Percentiles rank a stretch among this genome's conserved stretches.
Conservation (phyloP, 129 eudicot genomes). For the Apium graveolens region DNA sequence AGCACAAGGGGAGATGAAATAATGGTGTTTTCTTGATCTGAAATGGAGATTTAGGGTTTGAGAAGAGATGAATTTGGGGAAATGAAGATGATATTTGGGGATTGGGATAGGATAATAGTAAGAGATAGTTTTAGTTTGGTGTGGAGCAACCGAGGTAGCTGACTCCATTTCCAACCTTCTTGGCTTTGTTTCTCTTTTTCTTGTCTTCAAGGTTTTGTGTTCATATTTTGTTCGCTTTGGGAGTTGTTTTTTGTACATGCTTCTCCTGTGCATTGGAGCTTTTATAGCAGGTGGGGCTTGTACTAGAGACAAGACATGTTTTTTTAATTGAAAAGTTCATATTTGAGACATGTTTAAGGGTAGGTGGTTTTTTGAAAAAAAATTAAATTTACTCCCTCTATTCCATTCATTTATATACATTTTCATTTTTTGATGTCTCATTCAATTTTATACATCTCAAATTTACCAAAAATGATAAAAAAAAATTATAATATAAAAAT, state of each 20-base stretch:
- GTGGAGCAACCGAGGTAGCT: constrained; percentile 28
- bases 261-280: neutral
- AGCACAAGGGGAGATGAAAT: constrained; percentile 10
- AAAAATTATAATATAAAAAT: too few species aligned
- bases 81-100: constrained; percentile 18
- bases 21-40: constrained; percentile 10
- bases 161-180: constrained; percentile 21
- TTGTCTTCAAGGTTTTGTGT: neutral
- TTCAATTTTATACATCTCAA: too few species aligned
- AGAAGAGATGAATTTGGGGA: constrained; percentile 8
- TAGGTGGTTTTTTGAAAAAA: too few species aligned
- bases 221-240: neutral
- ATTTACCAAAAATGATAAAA: too few species aligned
- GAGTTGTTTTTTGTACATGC: neutral
- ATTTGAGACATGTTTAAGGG: too few species aligned
- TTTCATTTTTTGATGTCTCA: too few species aligned
- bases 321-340: too few species aligned
- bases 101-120: constrained; percentile 17
- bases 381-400: too few species aligned
- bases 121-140: constrained; percentile 6
- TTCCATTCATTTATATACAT: too few species aligned
- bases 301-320: too few species aligned
- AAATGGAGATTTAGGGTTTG: constrained; percentile 7
- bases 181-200: neutral
- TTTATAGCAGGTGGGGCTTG: too few species aligned